Conservation (phyloP, 495 filamentous ascomycete genomes). For the Tuber aestivum region DNA sequence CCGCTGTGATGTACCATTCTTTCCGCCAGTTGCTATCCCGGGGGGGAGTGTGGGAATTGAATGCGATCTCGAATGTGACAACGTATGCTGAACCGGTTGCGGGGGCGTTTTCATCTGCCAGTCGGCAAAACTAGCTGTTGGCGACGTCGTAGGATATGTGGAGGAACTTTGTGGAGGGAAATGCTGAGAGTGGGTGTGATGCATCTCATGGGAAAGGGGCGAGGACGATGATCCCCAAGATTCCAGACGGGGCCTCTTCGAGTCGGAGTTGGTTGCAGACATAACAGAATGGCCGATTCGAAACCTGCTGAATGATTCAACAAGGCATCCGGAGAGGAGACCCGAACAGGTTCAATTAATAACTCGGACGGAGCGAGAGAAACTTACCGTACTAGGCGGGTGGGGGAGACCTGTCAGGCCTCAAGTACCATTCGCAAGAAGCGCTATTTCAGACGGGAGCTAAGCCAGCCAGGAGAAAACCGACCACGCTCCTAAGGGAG, state of each 20-base stretch:
- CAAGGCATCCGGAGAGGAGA: slow-evolving; percentile 35
- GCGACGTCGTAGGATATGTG: slow-evolving; percentile 30
- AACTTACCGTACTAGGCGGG: slow-evolving; percentile 16
- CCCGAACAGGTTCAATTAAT: slow-evolving; percentile 34
- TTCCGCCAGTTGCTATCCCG: slow-evolving; percentile 21
- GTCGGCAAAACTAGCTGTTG: slow-evolving; percentile 24
- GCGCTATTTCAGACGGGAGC: slow-evolving; percentile 11
- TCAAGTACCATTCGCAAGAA: slow-evolving; percentile 37
- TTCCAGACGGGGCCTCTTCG: slow-evolving; percentile 38
- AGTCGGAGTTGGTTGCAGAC: slow-evolving; percentile 39
- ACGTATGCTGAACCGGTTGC: slow-evolving; percentile 35
- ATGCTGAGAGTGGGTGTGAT: slow-evolving; percentile 36
- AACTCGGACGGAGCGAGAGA: slow-evolving; percentile 14
- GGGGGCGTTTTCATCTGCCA: slow-evolving; percentile 39
- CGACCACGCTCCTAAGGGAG: slow-evolving; percentile 29
- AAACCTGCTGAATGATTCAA: slow-evolving; percentile 37
- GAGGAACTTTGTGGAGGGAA: slow-evolving; percentile 39
- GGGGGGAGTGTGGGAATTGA: slow-evolving; percentile 35
- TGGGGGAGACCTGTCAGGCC: slow-evolving; percentile 22
- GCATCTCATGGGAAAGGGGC: slow-evolving; percentile 32
- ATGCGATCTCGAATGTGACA: slow-evolving; percentile 38
- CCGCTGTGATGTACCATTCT: slow-evolving; percentile 34
- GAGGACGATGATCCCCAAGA: slow-evolving; percentile 36
- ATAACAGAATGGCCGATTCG: slow-evolving; percentile 35
- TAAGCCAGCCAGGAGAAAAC: slow-evolving; percentile 19